Evolutionary conservation across 2,329 filamentous ascomycete genomes (phyloP).

Genomic region (Niveomyces coronatus): DNA sequence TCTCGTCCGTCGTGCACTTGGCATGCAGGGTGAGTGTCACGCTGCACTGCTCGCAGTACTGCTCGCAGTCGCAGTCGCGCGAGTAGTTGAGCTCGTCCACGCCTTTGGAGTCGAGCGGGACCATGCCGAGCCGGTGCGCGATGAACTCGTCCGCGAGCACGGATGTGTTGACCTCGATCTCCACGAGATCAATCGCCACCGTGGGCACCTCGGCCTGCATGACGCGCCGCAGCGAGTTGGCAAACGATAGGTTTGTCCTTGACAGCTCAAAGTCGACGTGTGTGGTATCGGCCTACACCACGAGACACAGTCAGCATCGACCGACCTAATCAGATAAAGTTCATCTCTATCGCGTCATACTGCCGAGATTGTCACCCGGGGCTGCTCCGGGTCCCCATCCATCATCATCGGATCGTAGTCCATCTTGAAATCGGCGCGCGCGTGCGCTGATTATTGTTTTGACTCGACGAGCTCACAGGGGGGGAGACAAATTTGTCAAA

Average conservation of each 20-base stretch:
- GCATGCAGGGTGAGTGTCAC: slow-evolving; percentile 78
- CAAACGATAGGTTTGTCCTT: slow-evolving; percentile 81
- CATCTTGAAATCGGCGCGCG: slow-evolving; percentile 19
- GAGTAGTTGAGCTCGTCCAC: slow-evolving; percentile 77
- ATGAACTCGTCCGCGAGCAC: slow-evolving; percentile 95
- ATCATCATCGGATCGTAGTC: slow-evolving; percentile 50
- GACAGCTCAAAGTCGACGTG: slow-evolving; percentile 87
- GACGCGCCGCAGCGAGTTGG: slow-evolving; percentile 82
- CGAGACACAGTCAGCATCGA: not conserved
- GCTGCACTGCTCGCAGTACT: slow-evolving; percentile 86
- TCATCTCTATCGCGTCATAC: slow-evolving; percentile 27
- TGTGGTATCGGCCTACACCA: slow-evolving; percentile 58
- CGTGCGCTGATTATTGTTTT: slow-evolving; percentile 4
- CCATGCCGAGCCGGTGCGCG: slow-evolving; percentile 79
- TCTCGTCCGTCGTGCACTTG: slow-evolving; percentile 72
- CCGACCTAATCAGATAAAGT: slow-evolving; percentile 6
- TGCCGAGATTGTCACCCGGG: slow-evolving; percentile 50
- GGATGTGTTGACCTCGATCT: slow-evolving; percentile 89
- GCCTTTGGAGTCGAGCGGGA: slow-evolving; percentile 77
- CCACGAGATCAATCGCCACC: slow-evolving; percentile 87
- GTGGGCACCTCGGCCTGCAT: slow-evolving; percentile 93
- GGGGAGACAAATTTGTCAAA: too few species aligned
- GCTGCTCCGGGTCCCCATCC: slow-evolving; percentile 46
- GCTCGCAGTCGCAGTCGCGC: slow-evolving; percentile 92
- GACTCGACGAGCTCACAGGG: too few species aligned